These are phyloP conservation scores for Juglanconis oblonga DNA, from an alignment of 2,329 filamentous ascomycete species.

Conservation along the genomic window DNA sequence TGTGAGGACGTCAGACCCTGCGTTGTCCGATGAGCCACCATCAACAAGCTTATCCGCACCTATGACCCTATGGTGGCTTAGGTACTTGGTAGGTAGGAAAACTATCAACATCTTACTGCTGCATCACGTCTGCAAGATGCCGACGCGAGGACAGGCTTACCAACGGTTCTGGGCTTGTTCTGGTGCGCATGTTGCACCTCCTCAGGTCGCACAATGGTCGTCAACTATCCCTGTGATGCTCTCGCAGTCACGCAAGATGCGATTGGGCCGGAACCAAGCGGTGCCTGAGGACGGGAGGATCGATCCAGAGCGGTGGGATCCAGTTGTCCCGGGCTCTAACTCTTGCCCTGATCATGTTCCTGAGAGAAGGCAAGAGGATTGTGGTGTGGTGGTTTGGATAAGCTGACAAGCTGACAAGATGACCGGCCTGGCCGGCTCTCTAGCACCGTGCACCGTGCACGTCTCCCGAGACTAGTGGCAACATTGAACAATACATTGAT, in stretches of 20 bases:
- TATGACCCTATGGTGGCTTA: no score
- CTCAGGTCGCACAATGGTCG: neutral
- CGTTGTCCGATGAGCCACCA: neutral
- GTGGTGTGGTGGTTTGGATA: no score
- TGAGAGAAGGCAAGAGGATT: no score
- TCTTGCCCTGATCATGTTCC: neutral
- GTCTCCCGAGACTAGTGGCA: no score
- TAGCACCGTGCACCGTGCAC: no score
- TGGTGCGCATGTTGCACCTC: neutral
- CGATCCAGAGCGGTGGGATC: conserved; percentile 1
- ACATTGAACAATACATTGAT: no score
- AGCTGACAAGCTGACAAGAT: no score
- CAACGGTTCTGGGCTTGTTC: neutral
- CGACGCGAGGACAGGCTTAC: neutral
- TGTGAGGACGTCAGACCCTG: neutral
- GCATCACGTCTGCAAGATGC: conserved; percentile 5
- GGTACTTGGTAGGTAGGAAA: no score
- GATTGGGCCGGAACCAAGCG: conserved; percentile 1
- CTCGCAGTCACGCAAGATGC: neutral
- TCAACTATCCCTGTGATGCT: neutral
- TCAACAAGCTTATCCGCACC: neutral
- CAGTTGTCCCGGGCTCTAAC: neutral
- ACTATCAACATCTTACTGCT: neutral
- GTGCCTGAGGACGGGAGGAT: conserved; percentile 4
- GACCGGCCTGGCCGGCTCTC: no score